phyloP scores from a whole-genome alignment of 73 alveolate species.

The Diophrys sp. region DNA sequence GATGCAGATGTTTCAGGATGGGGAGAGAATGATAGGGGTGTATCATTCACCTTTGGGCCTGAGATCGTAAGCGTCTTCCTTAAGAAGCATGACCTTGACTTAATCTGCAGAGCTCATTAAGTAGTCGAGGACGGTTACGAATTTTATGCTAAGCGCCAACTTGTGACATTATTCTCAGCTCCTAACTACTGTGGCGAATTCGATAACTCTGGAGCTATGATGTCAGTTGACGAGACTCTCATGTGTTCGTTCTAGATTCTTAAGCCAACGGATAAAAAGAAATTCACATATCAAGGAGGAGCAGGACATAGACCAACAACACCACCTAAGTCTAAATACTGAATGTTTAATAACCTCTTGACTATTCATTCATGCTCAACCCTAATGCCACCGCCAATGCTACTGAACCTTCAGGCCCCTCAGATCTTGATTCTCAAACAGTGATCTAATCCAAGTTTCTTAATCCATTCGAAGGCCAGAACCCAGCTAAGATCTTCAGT shows the following conservation, averaged over 20 bases:
- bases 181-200: no score
- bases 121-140: constrained; percentile 83
- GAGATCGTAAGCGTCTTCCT: constrained; percentile 81
- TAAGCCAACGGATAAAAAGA: constrained; percentile 50
- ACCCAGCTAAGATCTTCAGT: constrained; percentile 5
- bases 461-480: not conserved
- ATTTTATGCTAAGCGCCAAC: constrained; percentile 66
- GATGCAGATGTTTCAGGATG: constrained; percentile 43
- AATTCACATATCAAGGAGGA: no score
- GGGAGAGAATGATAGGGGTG: constrained; percentile 72
- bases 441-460: no score
- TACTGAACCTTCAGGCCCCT: no score
- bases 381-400: no score
- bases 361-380: no score
- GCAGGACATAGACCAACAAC: no score
- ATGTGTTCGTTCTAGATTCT: no score
- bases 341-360: no score
- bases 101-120: constrained; percentile 63
- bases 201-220: no score
- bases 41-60: constrained; percentile 66
- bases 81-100: constrained; percentile 58
- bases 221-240: constrained; percentile 54
- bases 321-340: no score
- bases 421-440: no score
- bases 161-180: constrained; percentile 70